Percentiles rank a stretch among this genome's conserved stretches.
These are phyloP conservation scores for Neltuma alba DNA, from an alignment of 306 rosid genomes.

Conservation along the genomic window DNA sequence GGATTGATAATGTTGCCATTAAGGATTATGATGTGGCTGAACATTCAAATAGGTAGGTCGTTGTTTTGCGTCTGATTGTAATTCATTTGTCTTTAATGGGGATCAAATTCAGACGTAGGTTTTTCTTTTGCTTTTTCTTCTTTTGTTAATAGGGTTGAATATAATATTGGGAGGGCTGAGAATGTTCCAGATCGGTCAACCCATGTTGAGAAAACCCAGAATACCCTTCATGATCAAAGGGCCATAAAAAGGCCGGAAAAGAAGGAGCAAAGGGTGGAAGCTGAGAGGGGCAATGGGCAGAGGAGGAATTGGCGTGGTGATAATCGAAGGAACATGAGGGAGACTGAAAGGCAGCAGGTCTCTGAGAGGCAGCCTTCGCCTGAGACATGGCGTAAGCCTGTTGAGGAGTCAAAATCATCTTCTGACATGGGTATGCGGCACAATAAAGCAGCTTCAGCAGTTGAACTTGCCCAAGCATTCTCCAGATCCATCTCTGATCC, in stretches of 20 bases:
- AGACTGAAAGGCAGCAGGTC: conserved; percentile 62
- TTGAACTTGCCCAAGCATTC: conserved; percentile 95
- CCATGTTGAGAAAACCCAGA: conserved; percentile 58
- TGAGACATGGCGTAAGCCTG: conserved; percentile 94
- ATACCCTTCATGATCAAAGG: conserved; percentile 58
- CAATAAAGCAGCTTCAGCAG: conserved; percentile 85
- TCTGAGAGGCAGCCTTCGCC: conserved; percentile 84
- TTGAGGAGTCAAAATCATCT: conserved; percentile 62
- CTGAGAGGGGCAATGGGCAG: conserved; percentile 65
- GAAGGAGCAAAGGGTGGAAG: conserved; percentile 67
- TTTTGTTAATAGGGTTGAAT: conserved; percentile 61
- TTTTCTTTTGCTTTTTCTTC: not conserved
- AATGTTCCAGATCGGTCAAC: conserved; percentile 51
- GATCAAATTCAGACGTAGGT: not conserved
- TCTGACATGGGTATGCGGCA: conserved; percentile 52
- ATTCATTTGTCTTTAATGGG: conserved; percentile 4
- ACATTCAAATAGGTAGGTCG: conserved; percentile 64
- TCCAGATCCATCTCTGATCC: conserved; percentile 89
- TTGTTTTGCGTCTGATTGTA: not conserved
- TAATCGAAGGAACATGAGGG: conserved; percentile 56
- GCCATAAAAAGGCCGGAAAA: conserved; percentile 64
- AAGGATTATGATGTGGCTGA: conserved; percentile 59
- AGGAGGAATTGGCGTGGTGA: conserved; percentile 79
- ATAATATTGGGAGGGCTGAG: conserved; percentile 55
- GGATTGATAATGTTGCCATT: conserved; percentile 64